Evolutionary conservation across 805 yeast species (phyloP).

Genomic region (Kazachstania africana): DNA sequence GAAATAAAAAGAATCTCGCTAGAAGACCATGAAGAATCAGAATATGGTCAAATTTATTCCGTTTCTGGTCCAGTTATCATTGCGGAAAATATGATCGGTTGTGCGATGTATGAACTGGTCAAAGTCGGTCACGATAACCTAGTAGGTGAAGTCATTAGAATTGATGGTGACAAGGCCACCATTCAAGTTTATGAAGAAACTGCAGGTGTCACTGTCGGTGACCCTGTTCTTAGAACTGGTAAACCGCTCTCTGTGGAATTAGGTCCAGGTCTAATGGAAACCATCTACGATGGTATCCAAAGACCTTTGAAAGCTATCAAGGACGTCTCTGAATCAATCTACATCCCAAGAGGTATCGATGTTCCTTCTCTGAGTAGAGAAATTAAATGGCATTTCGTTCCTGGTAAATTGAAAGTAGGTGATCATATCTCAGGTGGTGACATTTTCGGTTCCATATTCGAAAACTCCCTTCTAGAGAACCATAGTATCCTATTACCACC

Average conservation of each 20-base stretch:
- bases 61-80: conserved; percentile 97
- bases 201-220: conserved; percentile 98
- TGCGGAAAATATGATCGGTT: conserved; percentile 98
- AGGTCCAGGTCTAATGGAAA: conserved; percentile 99
- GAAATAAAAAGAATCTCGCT: conserved; percentile 76
- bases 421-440: conserved; percentile 99
- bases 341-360: conserved; percentile 97
- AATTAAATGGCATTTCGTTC: conserved; percentile 75
- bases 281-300: conserved; percentile 98
- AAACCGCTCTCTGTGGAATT: conserved; percentile 97
- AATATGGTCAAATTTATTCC: conserved; percentile 81
- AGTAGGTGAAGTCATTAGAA: conserved; percentile 98
- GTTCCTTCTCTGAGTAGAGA: conserved; percentile 89
- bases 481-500: conserved; percentile 96
- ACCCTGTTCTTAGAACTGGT: conserved; percentile 96
- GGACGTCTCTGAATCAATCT: conserved; percentile 79
- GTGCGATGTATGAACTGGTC: conserved; percentile 99
- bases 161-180: conserved; percentile 92
- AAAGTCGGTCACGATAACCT: conserved; percentile 94
- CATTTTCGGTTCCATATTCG: conserved; percentile 85
- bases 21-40: conserved; percentile 61
- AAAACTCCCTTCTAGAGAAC: conserved; percentile 83
- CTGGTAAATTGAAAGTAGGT: conserved; percentile 65
- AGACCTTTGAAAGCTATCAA: conserved; percentile 93
- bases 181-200: conserved; percentile 99